Evolutionary conservation across 805 yeast species (phyloP).

Genomic region (Saccharomyces kudriavzevii): DNA sequence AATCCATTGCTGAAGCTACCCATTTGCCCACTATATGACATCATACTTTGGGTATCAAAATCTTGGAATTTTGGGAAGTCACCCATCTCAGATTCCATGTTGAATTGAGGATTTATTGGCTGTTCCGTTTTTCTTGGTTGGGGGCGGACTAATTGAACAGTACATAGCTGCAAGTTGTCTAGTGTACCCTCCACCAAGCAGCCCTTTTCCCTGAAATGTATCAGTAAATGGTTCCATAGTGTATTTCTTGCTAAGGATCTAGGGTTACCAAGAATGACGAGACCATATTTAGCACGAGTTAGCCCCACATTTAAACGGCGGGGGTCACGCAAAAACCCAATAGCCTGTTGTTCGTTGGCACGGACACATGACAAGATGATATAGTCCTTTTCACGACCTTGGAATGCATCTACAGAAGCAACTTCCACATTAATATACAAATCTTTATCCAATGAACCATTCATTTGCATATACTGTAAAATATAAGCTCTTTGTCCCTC

Average conservation of each 20-base stretch:
- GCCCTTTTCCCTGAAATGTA: conserved; percentile 75
- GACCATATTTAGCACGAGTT: conserved; percentile 79
- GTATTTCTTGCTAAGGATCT: conserved; percentile 59
- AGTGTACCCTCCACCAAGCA: conserved; percentile 86
- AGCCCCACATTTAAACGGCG: conserved; percentile 83
- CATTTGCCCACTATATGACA: conserved; percentile 25
- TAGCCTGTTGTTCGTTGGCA: conserved; percentile 62
- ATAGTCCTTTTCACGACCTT: conserved; percentile 94
- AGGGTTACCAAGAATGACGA: conserved; percentile 79
- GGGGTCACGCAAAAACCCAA: conserved; percentile 80
- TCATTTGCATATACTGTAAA: conserved; percentile 66
- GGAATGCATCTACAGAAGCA: conserved; percentile 96
- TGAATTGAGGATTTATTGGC: conserved; percentile 11
- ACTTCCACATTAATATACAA: conserved; percentile 71
- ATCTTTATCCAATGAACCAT: conserved; percentile 58
- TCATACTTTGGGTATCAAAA: conserved; percentile 29
- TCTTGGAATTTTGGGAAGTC: conserved; percentile 18
- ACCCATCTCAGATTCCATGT: conserved; percentile 11
- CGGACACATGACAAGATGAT: conserved; percentile 93
- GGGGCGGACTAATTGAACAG: conserved; percentile 42
- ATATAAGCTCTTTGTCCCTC: conserved; percentile 87
- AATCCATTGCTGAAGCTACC: conserved; percentile 13
- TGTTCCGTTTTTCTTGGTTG: conserved; percentile 20
- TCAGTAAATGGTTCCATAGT: conserved; percentile 70
- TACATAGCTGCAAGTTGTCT: conserved; percentile 66